A percentile compares a stretch with the other conserved stretches of the same genome.
These are phyloP conservation scores for Chytridium lagenaria DNA, from an alignment of 371 early-diverging fungal genomes.

Conservation along the genomic window DNA sequence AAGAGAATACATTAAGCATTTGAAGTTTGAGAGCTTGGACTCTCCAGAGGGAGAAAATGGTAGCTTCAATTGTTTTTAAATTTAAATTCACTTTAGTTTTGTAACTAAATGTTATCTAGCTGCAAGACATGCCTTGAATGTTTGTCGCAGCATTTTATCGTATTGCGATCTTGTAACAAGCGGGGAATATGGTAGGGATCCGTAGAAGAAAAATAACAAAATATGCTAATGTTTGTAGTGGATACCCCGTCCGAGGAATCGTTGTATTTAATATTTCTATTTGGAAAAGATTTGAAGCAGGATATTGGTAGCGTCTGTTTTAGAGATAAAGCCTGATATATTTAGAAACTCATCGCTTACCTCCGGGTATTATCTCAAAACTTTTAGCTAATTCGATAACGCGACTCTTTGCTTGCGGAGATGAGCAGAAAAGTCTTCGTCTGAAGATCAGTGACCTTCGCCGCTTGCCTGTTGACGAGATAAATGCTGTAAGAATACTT, in stretches of 20 bases:
- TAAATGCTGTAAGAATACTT: slow-evolving; percentile 42
- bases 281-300: background rate
- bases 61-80: background rate
- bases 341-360: too few relatives aligned
- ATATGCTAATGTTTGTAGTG: background rate
- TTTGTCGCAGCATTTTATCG: slow-evolving; percentile 52
- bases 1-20: slow-evolving; percentile 52
- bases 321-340: too few relatives aligned
- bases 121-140: slow-evolving; percentile 26
- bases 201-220: background rate
- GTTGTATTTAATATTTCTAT: background rate
- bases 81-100: background rate
- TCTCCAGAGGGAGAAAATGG: slow-evolving; percentile 27
- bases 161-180: slow-evolving; percentile 52
- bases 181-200: slow-evolving; percentile 42
- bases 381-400: background rate
- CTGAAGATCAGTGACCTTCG: slow-evolving; percentile 44
- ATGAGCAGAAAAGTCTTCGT: slow-evolving; percentile 30
- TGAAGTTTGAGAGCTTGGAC: background rate
- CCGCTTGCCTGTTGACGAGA: slow-evolving; percentile 48
- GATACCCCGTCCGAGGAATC: background rate
- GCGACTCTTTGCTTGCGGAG: slow-evolving; percentile 5
- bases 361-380: background rate
- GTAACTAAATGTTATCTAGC: background rate
- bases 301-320: background rate